These are phyloP conservation scores for Podaxis sp. DNA, from an alignment of 768 basidiomycete species.

Conservation along the genomic window DNA sequence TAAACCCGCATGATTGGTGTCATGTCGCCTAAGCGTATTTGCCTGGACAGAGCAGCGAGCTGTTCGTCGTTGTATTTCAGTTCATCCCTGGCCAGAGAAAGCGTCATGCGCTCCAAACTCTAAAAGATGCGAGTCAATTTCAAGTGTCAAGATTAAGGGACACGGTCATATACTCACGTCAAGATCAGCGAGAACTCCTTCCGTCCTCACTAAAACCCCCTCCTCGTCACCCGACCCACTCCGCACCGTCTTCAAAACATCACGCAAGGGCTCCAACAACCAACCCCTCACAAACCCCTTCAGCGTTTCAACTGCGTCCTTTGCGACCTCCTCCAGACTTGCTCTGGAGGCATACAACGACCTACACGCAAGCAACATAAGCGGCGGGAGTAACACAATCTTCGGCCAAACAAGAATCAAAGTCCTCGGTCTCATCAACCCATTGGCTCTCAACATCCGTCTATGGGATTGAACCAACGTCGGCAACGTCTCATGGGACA, in stretches of 20 bases:
- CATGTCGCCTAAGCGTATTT: slow-evolving; percentile 79
- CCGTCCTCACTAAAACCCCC: slow-evolving; percentile 72
- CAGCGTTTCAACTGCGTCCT: slow-evolving; percentile 65
- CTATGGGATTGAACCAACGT: slow-evolving; percentile 9
- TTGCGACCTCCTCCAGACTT: slow-evolving; percentile 47
- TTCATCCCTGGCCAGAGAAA: slow-evolving; percentile 81
- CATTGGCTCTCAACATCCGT: slow-evolving; percentile 15
- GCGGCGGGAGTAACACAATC: slow-evolving; percentile 72
- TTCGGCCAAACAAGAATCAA: slow-evolving; percentile 77
- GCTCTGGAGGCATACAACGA: slow-evolving; percentile 46
- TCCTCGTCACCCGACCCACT: slow-evolving; percentile 57
- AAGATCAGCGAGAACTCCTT: slow-evolving; percentile 84
- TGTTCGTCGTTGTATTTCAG: slow-evolving; percentile 63
- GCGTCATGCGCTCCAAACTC: slow-evolving; percentile 92
- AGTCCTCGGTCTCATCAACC: slow-evolving; percentile 18
- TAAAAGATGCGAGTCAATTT: slow-evolving; percentile 27
- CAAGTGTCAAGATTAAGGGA: not conserved
- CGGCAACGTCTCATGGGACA: slow-evolving; percentile 12
- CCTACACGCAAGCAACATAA: slow-evolving; percentile 52
- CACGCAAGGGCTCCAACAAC: slow-evolving; percentile 84
- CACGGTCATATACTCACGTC: slow-evolving; percentile 47
- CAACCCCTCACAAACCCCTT: slow-evolving; percentile 77
- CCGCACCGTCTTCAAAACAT: slow-evolving; percentile 80
- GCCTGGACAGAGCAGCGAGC: slow-evolving; percentile 60
- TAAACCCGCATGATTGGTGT: slow-evolving; percentile 86